Evolutionary conservation across 2,329 filamentous ascomycete species (phyloP).

Genomic region (Elsinoe australis): DNA sequence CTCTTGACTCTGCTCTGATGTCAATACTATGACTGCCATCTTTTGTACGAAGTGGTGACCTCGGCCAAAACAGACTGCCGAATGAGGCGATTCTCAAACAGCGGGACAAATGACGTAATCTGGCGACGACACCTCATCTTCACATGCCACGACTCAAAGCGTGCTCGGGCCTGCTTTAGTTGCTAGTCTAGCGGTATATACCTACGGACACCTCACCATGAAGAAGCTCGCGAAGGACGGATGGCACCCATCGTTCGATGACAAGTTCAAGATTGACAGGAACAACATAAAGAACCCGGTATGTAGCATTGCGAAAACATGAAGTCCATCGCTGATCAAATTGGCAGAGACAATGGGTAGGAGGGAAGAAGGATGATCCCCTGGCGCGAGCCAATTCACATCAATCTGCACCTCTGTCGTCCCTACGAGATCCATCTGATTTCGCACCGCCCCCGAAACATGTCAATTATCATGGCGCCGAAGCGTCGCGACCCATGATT

Average conservation of each 20-base stretch:
- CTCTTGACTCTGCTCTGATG: too few relatives aligned
- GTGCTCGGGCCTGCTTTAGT: too few relatives aligned
- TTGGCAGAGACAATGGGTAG: slow-evolving; percentile 51
- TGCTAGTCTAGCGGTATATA: too few relatives aligned
- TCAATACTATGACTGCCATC: too few relatives aligned
- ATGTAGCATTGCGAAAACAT: slow-evolving; percentile 28
- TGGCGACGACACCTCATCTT: slow-evolving; percentile 3
- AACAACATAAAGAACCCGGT: slow-evolving; percentile 52
- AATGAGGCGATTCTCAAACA: too few relatives aligned
- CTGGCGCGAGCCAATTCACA: slow-evolving; percentile 42
- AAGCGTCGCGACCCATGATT: slow-evolving; percentile 31
- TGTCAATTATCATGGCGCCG: slow-evolving; percentile 41
- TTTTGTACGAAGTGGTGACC: too few relatives aligned
- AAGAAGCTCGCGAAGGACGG: slow-evolving; percentile 41
- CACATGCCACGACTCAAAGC: not conserved
- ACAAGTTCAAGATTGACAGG: slow-evolving; percentile 38
- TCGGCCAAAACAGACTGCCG: too few relatives aligned
- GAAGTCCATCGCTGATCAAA: not conserved
- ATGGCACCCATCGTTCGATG: slow-evolving; percentile 39
- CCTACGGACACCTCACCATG: too few relatives aligned
- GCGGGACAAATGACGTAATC: slow-evolving; percentile 1
- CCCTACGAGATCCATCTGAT: slow-evolving; percentile 64
- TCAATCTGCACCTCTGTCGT: slow-evolving; percentile 55
- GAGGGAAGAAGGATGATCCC: slow-evolving; percentile 38
- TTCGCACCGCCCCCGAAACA: slow-evolving; percentile 78